phyloP scores from a whole-genome alignment of 2,329 filamentous ascomycete genomes.

The Ploettnerulaceae sp. region DNA sequence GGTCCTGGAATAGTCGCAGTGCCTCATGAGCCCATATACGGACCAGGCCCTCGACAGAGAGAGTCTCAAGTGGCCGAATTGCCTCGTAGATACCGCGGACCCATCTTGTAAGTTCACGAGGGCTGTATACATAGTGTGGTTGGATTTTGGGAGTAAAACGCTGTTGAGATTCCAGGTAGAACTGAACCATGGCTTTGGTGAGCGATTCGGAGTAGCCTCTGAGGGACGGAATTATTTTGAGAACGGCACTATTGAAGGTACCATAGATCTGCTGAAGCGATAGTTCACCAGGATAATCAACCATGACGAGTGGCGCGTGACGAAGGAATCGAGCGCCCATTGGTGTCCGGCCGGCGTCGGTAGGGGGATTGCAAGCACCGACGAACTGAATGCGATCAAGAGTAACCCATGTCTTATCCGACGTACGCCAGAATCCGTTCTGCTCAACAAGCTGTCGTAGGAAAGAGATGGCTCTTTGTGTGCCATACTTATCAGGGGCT shows the following conservation, averaged over 20 bases:
- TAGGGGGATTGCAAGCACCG: slow-evolving; percentile 96
- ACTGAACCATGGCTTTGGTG: slow-evolving; percentile 94
- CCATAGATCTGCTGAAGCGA: slow-evolving; percentile 97
- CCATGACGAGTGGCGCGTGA: slow-evolving; percentile 98
- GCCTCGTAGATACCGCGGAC: slow-evolving; percentile 96
- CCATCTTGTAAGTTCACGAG: slow-evolving; percentile 96
- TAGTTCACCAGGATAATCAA: slow-evolving; percentile 94
- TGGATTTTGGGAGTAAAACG: slow-evolving; percentile 95
- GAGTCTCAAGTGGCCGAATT: slow-evolving; percentile 81
- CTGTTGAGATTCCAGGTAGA: slow-evolving; percentile 92
- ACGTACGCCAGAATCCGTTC: slow-evolving; percentile 97
- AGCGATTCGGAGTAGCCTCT: slow-evolving; percentile 91
- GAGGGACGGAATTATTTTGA: slow-evolving; percentile 95
- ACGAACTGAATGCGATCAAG: slow-evolving; percentile 98
- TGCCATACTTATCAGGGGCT: slow-evolving; percentile 94
- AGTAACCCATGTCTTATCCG: slow-evolving; percentile 96
- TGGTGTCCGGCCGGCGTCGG: slow-evolving; percentile 91
- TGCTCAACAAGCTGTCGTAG: slow-evolving; percentile 95
- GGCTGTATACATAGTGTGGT: slow-evolving; percentile 98
- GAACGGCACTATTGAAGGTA: slow-evolving; percentile 91
- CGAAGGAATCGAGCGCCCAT: slow-evolving; percentile 91
- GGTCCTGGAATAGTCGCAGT: slow-evolving; percentile 91
- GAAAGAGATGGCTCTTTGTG: slow-evolving; percentile 96
- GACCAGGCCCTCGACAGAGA: slow-evolving; percentile 86
- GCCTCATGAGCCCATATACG: slow-evolving; percentile 99